Base-by-base conservation (phyloP, 2,329 filamentous ascomycete genomes). In the Sphaerostilbella broomeana region DNA sequence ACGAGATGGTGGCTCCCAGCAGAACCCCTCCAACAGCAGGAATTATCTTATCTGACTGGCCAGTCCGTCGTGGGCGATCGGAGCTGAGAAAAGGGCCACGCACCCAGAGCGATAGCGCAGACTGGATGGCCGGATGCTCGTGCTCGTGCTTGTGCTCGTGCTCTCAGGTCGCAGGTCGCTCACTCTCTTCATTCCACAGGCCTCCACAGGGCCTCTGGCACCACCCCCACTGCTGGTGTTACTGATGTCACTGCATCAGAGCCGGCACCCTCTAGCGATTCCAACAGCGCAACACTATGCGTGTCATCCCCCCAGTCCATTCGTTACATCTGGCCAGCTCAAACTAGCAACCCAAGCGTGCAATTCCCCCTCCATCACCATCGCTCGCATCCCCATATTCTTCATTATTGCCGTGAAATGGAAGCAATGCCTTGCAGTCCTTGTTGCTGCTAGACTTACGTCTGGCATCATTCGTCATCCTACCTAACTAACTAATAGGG, bases 401-500 rank as follows among this genome's bases (percentile, higher is more conserved):
- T 9, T 41, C 38, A 29, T 28, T 35, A 25, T 15, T 11, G 15
- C 18, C 15, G 27, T 32, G 19, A 44, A n/a, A 33, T 33, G 39
- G 44, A 34, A 40, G 42, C 47, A 35, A 53, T 53, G 51, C 41
- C 50, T 39, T 35, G 39, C 44, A 36, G 25, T 28, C 41, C 40
- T 38, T 38, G 36, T 26, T 37, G 36, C 44, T 50, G 48, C 50
- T 54, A 54, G 51, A 50, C 48, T 19, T 32, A 32, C 33, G 46
- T 49, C 50, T 51, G 43, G 52, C 50, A 24, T 40, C 29, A 4
- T 19, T 11, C 12, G 45, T 47, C 45, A 46, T 40, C 41, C 37
- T 10, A 26, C 20, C 21, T n/a, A 18, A 25, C n/a, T 21, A 17
- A 15, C 25, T 27, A 25, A 30, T 11, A 35, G 17, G 10, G 12